These are phyloP conservation scores for Mortierella sp. DNA, from an alignment of 371 early-diverging fungal genomes.

Conservation along the genomic window DNA sequence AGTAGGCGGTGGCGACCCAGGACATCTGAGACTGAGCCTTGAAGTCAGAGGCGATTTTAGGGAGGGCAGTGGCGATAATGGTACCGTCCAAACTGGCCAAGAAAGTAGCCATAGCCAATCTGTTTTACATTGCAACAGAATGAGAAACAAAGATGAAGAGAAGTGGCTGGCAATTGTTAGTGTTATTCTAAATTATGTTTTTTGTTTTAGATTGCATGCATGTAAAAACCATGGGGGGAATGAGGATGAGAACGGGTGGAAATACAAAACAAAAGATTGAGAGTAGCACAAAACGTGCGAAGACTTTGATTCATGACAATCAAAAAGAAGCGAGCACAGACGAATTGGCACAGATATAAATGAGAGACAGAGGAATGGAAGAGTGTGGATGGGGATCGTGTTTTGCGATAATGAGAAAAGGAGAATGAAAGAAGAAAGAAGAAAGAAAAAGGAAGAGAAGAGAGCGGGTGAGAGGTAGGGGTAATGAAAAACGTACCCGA, in stretches of 20 bases:
- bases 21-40: slow-evolving; percentile 67
- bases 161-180: no score
- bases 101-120: slow-evolving; percentile 72
- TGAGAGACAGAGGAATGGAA: no score
- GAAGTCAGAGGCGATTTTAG: slow-evolving; percentile 77
- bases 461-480: neutral
- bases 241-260: neutral
- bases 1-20: slow-evolving; percentile 79
- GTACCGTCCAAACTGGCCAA: slow-evolving; percentile 83
- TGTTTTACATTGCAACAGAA: slow-evolving; percentile 2
- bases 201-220: neutral
- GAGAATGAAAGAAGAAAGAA: neutral
- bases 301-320: neutral
- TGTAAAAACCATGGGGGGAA: neutral
- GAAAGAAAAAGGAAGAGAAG: neutral
- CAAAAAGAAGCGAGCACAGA: neutral
- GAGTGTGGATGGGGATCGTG: neutral
- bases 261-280: neutral
- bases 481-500: slow-evolving; percentile 12
- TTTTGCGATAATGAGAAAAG: neutral
- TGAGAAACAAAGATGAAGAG: neutral
- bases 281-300: neutral
- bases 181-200: no score
- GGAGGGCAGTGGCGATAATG: slow-evolving; percentile 81
- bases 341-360: no score